Conservation (phyloP, 495 filamentous ascomycete genomes). For the Terfezia claveryi region DNA sequence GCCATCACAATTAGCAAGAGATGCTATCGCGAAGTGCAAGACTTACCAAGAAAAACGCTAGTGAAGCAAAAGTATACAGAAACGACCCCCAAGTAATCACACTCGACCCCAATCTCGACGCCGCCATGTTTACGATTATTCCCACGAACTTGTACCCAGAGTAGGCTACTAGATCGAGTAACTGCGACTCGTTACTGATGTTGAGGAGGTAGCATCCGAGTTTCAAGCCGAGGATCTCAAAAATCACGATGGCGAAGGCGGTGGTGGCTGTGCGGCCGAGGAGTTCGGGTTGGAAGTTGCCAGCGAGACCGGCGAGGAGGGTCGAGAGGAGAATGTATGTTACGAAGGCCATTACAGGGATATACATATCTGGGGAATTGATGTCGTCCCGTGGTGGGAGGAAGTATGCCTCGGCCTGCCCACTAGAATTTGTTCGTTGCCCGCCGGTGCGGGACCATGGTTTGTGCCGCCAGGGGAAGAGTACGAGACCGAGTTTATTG, state of each 20-base stretch:
- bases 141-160: conserved; percentile 98
- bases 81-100: conserved; percentile 82
- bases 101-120: conserved; percentile 53
- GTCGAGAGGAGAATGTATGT: conserved; percentile 91
- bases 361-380: conserved; percentile 98
- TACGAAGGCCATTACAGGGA: conserved; percentile 80
- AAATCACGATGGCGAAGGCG: conserved; percentile 53
- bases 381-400: conserved; percentile 89
- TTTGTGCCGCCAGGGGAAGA: conserved; percentile 93
- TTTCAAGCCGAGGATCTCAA: conserved; percentile 79
- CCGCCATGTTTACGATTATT: conserved; percentile 62
- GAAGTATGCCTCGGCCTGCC: conserved; percentile 59
- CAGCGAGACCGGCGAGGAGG: conserved; percentile 72
- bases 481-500: conserved; percentile 64
- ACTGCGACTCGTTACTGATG: conserved; percentile 71
- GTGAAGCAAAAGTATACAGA: conserved; percentile 70
- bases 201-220: conserved; percentile 77
- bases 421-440: conserved; percentile 33
- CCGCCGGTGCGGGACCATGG: conserved; percentile 57
- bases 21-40: background rate
- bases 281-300: conserved; percentile 80
- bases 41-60: conserved; percentile 85
- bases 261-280: conserved; percentile 71
- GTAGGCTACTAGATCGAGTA: conserved; percentile 85
- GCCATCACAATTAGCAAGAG: background rate